A percentile compares a stretch with the other conserved stretches of the same genome.
phyloP scores from a whole-genome alignment of 2,329 filamentous ascomycete species.

The Paraphoma sp. region DNA sequence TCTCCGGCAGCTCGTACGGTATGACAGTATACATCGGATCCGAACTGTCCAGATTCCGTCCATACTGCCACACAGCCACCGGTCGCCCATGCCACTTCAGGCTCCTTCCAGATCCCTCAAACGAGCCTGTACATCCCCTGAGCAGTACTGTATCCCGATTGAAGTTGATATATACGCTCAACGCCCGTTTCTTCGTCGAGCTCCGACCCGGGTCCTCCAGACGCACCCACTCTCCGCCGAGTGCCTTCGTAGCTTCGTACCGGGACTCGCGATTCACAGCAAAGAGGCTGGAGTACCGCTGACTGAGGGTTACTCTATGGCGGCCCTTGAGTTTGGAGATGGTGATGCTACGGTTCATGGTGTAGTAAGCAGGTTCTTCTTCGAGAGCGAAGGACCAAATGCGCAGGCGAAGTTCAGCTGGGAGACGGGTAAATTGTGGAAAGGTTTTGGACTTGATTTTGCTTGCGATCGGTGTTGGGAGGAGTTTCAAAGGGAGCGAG shows the following conservation, averaged over 20 bases:
- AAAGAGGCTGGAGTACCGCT: conserved; percentile 8
- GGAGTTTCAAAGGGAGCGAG: neutral
- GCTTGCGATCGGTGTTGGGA: neutral
- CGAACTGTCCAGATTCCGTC: neutral
- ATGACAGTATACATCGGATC: neutral
- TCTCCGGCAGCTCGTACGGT: neutral
- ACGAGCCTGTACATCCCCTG: neutral
- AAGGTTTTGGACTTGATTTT: neutral
- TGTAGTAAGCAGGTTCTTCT: neutral
- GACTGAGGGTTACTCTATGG: neutral
- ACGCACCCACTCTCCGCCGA: conserved; percentile 1
- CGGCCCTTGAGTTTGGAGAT: neutral
- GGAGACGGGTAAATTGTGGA: neutral
- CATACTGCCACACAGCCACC: neutral
- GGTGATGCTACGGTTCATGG: neutral
- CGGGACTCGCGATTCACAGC: conserved; percentile 12
- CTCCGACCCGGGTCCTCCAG: neutral
- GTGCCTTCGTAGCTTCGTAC: conserved; percentile 8
- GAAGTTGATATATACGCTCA: neutral
- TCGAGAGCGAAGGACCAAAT: neutral
- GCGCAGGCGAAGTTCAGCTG: neutral
- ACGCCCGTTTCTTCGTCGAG: neutral
- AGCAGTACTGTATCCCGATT: neutral
- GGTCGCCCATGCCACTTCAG: neutral
- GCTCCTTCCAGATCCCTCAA: neutral